phyloP scores from a whole-genome alignment of 169 alveolate species.

The Eimeria tenella region DNA sequence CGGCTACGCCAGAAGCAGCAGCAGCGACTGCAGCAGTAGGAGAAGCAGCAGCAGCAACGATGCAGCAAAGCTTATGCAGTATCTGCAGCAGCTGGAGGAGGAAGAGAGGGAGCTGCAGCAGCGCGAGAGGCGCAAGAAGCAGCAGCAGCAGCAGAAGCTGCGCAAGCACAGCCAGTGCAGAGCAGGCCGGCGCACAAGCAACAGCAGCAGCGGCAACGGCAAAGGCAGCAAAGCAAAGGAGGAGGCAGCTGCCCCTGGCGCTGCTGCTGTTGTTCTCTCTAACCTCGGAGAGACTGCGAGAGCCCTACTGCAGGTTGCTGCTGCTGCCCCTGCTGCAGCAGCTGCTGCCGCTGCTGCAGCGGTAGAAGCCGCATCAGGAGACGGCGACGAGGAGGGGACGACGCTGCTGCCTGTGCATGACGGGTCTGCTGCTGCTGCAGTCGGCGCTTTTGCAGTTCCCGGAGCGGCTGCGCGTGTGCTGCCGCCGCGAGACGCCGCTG shows the following conservation, averaged over 20 bases:
- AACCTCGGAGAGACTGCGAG: conserved; percentile 25
- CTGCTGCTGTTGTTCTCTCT: conserved; percentile 18
- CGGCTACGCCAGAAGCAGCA: neutral
- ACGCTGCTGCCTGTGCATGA: neutral
- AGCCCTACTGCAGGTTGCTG: conserved; percentile 18
- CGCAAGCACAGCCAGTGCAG: neutral
- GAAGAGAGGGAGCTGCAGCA: neutral
- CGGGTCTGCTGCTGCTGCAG: too few relatives aligned
- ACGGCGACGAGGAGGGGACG: neutral
- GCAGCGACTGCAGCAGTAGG: conserved; percentile 1
- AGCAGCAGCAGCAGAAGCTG: conserved; percentile 21
- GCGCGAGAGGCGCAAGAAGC: neutral
- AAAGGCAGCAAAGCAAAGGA: neutral
- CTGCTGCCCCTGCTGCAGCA: conserved; percentile 30
- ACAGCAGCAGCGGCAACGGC: neutral
- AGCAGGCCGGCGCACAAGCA: neutral
- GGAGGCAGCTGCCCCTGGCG: neutral
- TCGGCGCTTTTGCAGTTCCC: too few relatives aligned
- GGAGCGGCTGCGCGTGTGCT: neutral
- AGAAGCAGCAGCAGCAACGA: conserved; percentile 3
- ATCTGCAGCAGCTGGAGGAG: neutral
- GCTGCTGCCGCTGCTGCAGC: conserved; percentile 30
- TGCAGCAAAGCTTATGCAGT: neutral
- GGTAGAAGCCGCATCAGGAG: conserved; percentile 7
- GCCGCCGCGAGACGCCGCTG: neutral